Base-by-base conservation (phyloP, 1,284 basidiomycete genomes). In the Chalciporus sp. region DNA sequence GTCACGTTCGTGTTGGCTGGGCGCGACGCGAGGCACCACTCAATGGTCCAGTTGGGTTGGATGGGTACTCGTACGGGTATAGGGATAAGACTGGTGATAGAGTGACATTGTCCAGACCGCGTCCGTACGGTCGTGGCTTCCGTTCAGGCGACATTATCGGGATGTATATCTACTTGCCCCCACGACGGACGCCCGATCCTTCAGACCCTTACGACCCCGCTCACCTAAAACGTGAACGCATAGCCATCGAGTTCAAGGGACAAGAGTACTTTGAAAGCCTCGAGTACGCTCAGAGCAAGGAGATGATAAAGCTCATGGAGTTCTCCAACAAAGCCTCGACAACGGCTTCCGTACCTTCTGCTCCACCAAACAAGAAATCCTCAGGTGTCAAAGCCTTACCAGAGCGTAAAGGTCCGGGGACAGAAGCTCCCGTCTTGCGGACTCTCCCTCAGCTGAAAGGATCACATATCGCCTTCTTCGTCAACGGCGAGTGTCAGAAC, bases 231-330 rank as follows among this genome's bases (percentile, higher is more conserved):
- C 85, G 95, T 49, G 90, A 93, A 69, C 88, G 95, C 48, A 90
- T 95, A 51, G 85, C 95, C 2, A 96, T 99, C 67, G 89, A 93
- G 53, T 94, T 94, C 76, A 95, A 95, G 71, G 92, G 92, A n/a
- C 94, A 96, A 71, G 87, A 94, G 58, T 96, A 97, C 70, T 98
- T 98, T 70, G 97, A 99, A 73, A 88, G 87, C 58, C 80, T 94
- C 60, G 96, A 99, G 72, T 98, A 98, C 69, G 75, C 87, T 1
- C 84, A 87, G 53, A 85, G 83, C n/a, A 96, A 95, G 69, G 97
- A 99, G 75, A 99, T 99, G 97, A 81, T 85, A 26, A 79, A 84
- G 28, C 82, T 95, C 57, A 85, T 94, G 77, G 91, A 93, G 58
- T 82, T 80, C 60, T 79, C 80, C 43, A 79, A 74, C 11, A 88